Evolutionary conservation across 805 yeast species (phyloP).

Genomic region (Starmerella floricola): DNA sequence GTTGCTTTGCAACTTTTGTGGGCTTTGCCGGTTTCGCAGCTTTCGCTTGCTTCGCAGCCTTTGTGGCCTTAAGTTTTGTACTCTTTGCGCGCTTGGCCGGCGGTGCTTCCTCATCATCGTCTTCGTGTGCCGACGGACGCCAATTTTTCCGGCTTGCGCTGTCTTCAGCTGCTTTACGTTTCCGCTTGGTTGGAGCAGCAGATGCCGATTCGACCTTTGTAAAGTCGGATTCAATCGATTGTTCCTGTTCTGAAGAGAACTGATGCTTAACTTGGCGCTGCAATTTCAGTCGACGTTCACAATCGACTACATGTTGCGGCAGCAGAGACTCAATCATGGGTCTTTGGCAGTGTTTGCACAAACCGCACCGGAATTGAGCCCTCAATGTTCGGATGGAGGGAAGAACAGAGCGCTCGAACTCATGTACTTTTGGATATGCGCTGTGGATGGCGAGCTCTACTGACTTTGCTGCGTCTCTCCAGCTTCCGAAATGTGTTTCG

Average conservation of each 20-base stretch:
- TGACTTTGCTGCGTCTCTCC: conserved; percentile 20
- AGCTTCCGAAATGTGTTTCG: conserved; percentile 1
- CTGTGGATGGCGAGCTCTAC: conserved; percentile 9
- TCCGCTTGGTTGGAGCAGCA: background rate
- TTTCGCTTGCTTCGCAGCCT: conserved; percentile 6
- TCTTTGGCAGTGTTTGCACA: conserved; percentile 26
- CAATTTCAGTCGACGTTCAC: conserved; percentile 4
- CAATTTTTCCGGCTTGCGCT: background rate
- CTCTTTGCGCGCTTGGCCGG: conserved; percentile 4
- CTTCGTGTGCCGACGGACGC: background rate
- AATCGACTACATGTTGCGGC: conserved; percentile 20
- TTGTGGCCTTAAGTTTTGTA: conserved; percentile 8
- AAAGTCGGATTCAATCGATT: too few relatives aligned
- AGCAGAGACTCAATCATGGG: conserved; percentile 23
- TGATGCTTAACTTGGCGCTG: background rate
- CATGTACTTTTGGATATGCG: conserved; percentile 15
- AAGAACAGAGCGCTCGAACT: conserved; percentile 23
- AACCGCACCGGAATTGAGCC: conserved; percentile 22
- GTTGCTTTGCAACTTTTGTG: conserved; percentile 12
- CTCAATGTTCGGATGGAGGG: conserved; percentile 22
- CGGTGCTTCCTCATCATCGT: background rate
- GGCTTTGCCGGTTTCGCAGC: conserved; percentile 7
- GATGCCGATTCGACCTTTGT: too few relatives aligned
- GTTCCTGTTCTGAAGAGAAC: background rate
- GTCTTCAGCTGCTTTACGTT: background rate